Percentiles rank a stretch among this genome's conserved stretches.
Conservation (phyloP, 768 basidiomycete species). For the Lactarius trivialis region DNA sequence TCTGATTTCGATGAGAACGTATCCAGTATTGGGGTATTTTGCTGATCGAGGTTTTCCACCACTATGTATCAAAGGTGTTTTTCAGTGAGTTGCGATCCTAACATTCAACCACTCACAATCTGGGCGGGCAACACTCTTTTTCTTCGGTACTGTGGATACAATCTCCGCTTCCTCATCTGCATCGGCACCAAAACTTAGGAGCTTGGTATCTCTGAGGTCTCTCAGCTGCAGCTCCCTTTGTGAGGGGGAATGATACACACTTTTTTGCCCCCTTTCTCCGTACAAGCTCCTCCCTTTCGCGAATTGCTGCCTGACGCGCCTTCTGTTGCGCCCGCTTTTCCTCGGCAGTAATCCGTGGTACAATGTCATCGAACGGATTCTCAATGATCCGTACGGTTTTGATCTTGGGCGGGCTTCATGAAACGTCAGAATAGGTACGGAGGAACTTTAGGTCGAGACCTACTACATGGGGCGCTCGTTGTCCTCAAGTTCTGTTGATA, state of each 20-base stretch:
- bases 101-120: constrained; percentile 53
- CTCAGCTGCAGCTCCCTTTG: not conserved
- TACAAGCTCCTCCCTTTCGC: constrained; percentile 70
- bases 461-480: constrained; percentile 79
- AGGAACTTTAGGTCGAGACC: constrained; percentile 23
- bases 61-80: constrained; percentile 29
- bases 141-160: constrained; percentile 52
- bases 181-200: constrained; percentile 82
- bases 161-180: constrained; percentile 57
- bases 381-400: constrained; percentile 77
- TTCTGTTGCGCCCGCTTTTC: constrained; percentile 81
- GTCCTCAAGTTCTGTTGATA: constrained; percentile 54
- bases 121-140: constrained; percentile 77
- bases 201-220: constrained; percentile 65
- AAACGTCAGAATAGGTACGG: constrained; percentile 1
- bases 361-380: constrained; percentile 92
- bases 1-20: constrained; percentile 6
- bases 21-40: constrained; percentile 17
- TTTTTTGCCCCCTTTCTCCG: constrained; percentile 80
- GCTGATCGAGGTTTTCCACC: constrained; percentile 31
- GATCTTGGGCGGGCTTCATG: constrained; percentile 80
- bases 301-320: constrained; percentile 68
- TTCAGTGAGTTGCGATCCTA: not conserved
- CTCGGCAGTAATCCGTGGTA: constrained; percentile 92
- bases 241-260: constrained; percentile 28